These are phyloP conservation scores for Fonsecaea pedrosoi DNA, from an alignment of 2,329 filamentous ascomycete species.

Conservation along the genomic window DNA sequence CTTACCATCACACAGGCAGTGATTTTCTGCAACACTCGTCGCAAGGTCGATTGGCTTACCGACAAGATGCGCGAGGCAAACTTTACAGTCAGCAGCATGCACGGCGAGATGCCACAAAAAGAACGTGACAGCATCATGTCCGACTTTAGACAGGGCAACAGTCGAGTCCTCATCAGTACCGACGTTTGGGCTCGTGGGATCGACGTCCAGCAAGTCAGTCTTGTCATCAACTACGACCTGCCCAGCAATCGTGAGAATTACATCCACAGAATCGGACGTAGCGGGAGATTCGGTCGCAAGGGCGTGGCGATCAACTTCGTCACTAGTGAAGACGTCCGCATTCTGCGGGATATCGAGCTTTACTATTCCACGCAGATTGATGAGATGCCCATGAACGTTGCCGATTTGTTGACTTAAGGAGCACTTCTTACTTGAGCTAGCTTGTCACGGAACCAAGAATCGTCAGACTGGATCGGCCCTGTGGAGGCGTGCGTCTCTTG, in stretches of 20 bases:
- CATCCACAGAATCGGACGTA: constrained; percentile 96
- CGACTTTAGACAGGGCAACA: constrained; percentile 96
- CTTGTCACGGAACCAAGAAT: constrained; percentile 11
- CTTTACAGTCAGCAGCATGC: constrained; percentile 98
- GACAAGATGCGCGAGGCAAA: constrained; percentile 99
- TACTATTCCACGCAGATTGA: constrained; percentile 98
- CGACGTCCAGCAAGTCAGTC: constrained; percentile 95
- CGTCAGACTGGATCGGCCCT: neutral
- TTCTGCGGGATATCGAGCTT: constrained; percentile 94
- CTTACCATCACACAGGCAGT: constrained; percentile 98
- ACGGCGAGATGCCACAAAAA: constrained; percentile 98
- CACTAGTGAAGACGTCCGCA: constrained; percentile 95
- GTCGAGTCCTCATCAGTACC: constrained; percentile 92
- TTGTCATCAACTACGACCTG: constrained; percentile 99
- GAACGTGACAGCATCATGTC: constrained; percentile 99
- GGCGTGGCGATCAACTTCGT: constrained; percentile 99
- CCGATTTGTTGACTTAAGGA: constrained; percentile 57
- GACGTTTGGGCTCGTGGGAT: constrained; percentile 99
- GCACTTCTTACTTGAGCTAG: neutral
- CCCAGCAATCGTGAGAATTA: constrained; percentile 99
- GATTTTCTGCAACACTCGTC: constrained; percentile 98
- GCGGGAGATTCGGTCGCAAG: constrained; percentile 94
- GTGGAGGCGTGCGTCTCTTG: neutral
- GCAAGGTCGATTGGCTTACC: constrained; percentile 99
- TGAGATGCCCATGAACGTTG: constrained; percentile 98